A percentile compares a stretch with the other conserved stretches of the same genome.
These are phyloP conservation scores for Brassica incana DNA, from an alignment of 345 rosid genomes.

Conservation along the genomic window DNA sequence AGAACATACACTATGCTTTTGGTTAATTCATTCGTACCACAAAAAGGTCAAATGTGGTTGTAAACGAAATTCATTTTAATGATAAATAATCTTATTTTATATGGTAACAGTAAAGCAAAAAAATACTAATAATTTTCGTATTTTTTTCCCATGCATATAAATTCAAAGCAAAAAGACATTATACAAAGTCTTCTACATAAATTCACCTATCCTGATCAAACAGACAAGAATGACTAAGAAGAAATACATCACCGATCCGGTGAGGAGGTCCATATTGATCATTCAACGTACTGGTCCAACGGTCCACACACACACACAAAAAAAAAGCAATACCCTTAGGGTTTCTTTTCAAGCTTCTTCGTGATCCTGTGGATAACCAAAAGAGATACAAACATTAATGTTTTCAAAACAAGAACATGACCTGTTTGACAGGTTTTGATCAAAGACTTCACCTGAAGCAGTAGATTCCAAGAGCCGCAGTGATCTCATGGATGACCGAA, in stretches of 20 bases:
- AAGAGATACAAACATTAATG: conserved; percentile 10
- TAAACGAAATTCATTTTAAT: background rate
- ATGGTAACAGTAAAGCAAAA: background rate
- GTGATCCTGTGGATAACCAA: conserved; percentile 66
- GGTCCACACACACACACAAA: background rate
- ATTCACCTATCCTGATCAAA: conserved; percentile 15
- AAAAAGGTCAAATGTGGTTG: background rate
- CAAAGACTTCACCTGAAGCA: conserved; percentile 77
- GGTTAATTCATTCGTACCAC: background rate
- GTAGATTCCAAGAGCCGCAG: conserved; percentile 82
- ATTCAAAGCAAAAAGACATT: background rate
- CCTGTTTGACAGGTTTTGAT: background rate
- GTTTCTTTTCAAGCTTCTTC: conserved; percentile 68
- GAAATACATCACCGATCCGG: conserved; percentile 24
- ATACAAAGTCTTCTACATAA: conserved; percentile 24
- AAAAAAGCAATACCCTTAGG: background rate
- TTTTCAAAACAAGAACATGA: background rate
- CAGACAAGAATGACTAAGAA: conserved; percentile 15
- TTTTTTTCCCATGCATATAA: background rate
- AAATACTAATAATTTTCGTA: background rate
- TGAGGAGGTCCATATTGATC: conserved; percentile 9
- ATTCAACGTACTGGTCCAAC: background rate
- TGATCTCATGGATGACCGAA: conserved; percentile 91
- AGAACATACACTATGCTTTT: background rate
- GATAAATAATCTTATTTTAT: too few species aligned